A percentile compares a stretch with the other conserved stretches of the same genome.
phyloP scores from a whole-genome alignment of 2,329 filamentous ascomycete genomes.

The Apiospora arundinis region DNA sequence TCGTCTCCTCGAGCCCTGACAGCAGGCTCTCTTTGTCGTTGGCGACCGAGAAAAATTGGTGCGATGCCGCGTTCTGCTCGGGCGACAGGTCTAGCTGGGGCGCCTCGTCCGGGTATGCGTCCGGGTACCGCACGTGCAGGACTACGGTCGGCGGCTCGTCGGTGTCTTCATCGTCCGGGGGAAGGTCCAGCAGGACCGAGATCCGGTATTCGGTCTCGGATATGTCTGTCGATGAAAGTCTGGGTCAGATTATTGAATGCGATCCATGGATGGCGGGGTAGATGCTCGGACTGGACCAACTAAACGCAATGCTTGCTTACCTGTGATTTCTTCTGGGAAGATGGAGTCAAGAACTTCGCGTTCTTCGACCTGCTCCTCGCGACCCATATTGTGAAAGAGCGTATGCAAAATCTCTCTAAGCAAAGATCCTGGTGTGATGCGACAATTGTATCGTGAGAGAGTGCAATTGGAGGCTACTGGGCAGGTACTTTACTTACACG shows the following conservation, averaged over 20 bases:
- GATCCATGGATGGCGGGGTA: slow-evolving; percentile 18
- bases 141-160: slow-evolving; percentile 74
- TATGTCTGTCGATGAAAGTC: slow-evolving; percentile 67
- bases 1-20: slow-evolving; percentile 71
- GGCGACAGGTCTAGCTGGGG: slow-evolving; percentile 82
- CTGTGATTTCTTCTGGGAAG: slow-evolving; percentile 96
- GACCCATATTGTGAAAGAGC: slow-evolving; percentile 58
- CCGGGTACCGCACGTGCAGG: slow-evolving; percentile 88
- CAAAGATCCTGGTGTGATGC: not conserved
- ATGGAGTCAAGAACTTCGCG: slow-evolving; percentile 98
- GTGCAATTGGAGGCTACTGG: slow-evolving; percentile 1
- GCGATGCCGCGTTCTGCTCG: slow-evolving; percentile 69
- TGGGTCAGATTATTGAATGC: slow-evolving; percentile 1
- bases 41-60: slow-evolving; percentile 79
- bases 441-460: not conserved
- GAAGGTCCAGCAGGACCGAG: slow-evolving; percentile 81
- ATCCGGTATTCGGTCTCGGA: slow-evolving; percentile 90
- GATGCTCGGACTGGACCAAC: not conserved
- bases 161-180: slow-evolving; percentile 62
- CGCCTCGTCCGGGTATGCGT: slow-evolving; percentile 85
- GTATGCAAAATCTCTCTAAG: not conserved
- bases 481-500: not conserved
- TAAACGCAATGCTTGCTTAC: slow-evolving; percentile 50
- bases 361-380: slow-evolving; percentile 94
- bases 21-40: slow-evolving; percentile 81